These are phyloP conservation scores for Nemania bipapillata DNA, from an alignment of 2,329 filamentous ascomycete species.

Conservation along the genomic window DNA sequence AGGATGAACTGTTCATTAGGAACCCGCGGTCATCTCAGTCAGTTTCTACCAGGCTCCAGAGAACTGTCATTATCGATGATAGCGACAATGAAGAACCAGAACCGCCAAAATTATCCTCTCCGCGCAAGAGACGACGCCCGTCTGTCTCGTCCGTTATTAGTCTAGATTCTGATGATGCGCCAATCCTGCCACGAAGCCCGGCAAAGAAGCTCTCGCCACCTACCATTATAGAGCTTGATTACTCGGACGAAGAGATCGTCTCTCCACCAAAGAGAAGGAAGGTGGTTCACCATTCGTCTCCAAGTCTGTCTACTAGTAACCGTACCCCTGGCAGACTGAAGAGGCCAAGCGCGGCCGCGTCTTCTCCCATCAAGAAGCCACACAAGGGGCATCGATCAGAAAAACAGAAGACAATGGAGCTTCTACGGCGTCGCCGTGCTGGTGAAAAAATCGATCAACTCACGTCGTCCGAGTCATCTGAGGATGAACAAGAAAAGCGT, in stretches of 20 bases:
- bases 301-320: slow-evolving; percentile 7
- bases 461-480: slow-evolving; percentile 44
- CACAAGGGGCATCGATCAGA: slow-evolving; percentile 38
- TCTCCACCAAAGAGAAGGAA: slow-evolving; percentile 50
- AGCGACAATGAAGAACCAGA: slow-evolving; percentile 44
- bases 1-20: slow-evolving; percentile 22
- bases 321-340: slow-evolving; percentile 32
- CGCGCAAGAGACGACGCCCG: slow-evolving; percentile 38
- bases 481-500: slow-evolving; percentile 63
- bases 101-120: slow-evolving; percentile 31
- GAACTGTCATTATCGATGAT: slow-evolving; percentile 45
- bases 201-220: slow-evolving; percentile 34
- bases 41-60: slow-evolving; percentile 46
- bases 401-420: slow-evolving; percentile 42
- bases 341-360: slow-evolving; percentile 9
- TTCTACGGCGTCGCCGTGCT: slow-evolving; percentile 39
- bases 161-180: slow-evolving; percentile 41
- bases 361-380: slow-evolving; percentile 36
- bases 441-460: slow-evolving; percentile 39
- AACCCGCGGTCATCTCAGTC: slow-evolving; percentile 48
- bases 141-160: slow-evolving; percentile 30
- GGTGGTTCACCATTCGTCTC: slow-evolving; percentile 32
- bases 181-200: slow-evolving; percentile 34
- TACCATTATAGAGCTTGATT: slow-evolving; percentile 40
- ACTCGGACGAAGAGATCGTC: slow-evolving; percentile 41